Conservation (phyloP, 768 basidiomycete genomes). For the Amanita pallidorosea region DNA sequence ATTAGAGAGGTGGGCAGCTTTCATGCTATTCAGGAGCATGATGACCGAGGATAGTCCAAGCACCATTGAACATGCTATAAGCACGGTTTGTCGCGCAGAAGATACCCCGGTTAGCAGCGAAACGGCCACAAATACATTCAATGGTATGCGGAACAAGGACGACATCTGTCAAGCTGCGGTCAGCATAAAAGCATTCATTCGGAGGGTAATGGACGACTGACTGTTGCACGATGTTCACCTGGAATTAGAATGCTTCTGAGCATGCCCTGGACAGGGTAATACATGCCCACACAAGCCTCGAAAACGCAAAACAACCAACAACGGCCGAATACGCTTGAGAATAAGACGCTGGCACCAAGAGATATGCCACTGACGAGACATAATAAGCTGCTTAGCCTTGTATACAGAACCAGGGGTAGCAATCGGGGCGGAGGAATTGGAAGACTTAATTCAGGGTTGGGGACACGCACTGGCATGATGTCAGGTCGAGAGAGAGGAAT, state of each 20-base stretch:
- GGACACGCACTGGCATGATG: background rate
- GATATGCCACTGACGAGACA: constrained; percentile 49
- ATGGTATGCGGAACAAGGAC: constrained; percentile 62
- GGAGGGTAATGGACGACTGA: constrained; percentile 19
- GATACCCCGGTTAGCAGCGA: constrained; percentile 62
- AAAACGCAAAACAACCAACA: constrained; percentile 71
- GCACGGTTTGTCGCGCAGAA: constrained; percentile 48
- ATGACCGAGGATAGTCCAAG: constrained; percentile 48
- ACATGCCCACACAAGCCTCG: constrained; percentile 71
- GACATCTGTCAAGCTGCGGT: constrained; percentile 33
- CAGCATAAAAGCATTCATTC: background rate
- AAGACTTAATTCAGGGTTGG: constrained; percentile 6
- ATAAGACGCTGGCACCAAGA: constrained; percentile 38
- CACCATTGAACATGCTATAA: constrained; percentile 46
- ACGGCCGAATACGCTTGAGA: constrained; percentile 33
- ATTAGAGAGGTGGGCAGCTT: constrained; percentile 10
- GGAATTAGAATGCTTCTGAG: constrained; percentile 54
- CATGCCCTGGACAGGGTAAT: constrained; percentile 73
- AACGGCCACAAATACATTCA: constrained; percentile 65
- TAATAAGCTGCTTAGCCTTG: constrained; percentile 54
- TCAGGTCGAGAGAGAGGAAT: background rate
- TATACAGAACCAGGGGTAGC: constrained; percentile 39
- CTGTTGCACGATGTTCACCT: constrained; percentile 68
- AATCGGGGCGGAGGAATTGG: constrained; percentile 22
- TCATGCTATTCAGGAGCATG: constrained; percentile 39